Evolutionary conservation across 208 protist genomes (phyloP).

Genomic region (Histomonas meleagridis): DNA sequence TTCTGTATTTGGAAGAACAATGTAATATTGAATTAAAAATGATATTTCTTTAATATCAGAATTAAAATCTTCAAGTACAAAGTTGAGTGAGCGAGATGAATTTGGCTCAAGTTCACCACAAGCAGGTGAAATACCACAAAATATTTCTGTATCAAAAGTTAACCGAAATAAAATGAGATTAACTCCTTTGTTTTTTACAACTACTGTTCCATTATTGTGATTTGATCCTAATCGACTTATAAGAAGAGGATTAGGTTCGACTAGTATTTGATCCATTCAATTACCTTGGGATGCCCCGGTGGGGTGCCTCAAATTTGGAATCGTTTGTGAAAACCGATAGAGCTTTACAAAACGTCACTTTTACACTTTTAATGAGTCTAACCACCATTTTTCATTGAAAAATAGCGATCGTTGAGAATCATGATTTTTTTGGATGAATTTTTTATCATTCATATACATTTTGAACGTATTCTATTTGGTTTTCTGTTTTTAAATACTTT

Average conservation of each 20-base stretch:
- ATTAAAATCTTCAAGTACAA: conserved; percentile 21
- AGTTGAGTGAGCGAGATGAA: not conserved
- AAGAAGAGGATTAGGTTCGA: not conserved
- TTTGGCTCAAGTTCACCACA: not conserved
- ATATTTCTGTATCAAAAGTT: not conserved
- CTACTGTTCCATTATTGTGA: not conserved
- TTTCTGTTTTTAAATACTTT: too few relatives aligned
- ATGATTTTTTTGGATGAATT: too few relatives aligned
- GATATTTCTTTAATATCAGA: not conserved
- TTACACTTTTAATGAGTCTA: too few relatives aligned
- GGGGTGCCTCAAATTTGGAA: too few relatives aligned
- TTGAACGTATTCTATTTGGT: too few relatives aligned
- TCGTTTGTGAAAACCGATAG: too few relatives aligned
- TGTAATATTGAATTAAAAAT: not conserved
- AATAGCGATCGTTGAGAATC: too few relatives aligned
- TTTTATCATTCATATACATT: too few relatives aligned
- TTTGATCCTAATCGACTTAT: not conserved
- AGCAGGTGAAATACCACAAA: conserved; percentile 20
- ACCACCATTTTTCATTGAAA: too few relatives aligned
- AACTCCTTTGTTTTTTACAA: not conserved
- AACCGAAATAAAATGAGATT: not conserved
- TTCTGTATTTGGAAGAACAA: not conserved
- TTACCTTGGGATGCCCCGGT: too few relatives aligned
- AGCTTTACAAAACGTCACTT: too few relatives aligned
- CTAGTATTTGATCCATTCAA: too few relatives aligned